phyloP scores from a whole-genome alignment of 345 rosid genomes.

The Eucalyptus sp. region DNA sequence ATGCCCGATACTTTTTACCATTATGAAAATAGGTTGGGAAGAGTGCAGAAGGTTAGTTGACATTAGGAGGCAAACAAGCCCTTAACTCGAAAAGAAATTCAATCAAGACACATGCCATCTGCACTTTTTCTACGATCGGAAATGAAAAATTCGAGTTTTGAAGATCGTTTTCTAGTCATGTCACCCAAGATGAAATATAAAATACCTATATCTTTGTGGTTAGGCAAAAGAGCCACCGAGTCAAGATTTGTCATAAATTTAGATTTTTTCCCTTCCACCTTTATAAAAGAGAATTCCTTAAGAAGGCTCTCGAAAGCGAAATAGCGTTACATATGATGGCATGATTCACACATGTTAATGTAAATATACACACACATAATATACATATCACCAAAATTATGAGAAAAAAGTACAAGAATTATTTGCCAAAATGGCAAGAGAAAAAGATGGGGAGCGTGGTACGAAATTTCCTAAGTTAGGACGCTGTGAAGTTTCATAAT shows the following conservation, averaged over 20 bases:
- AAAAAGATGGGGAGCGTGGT: background rate
- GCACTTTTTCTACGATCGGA: background rate
- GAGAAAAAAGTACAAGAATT: background rate
- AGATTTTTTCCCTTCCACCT: background rate
- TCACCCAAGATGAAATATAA: background rate
- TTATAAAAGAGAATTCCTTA: too few species aligned
- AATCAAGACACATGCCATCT: background rate
- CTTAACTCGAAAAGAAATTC: background rate
- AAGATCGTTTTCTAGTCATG: background rate
- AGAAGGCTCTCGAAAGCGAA: background rate
- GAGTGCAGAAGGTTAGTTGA: background rate
- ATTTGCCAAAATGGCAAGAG: background rate
- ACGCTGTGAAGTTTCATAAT: too few species aligned
- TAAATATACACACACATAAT: background rate
- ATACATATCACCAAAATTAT: background rate
- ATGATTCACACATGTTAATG: background rate
- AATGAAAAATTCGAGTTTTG: background rate
- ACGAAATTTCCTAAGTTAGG: too few species aligned
- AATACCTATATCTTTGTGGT: background rate
- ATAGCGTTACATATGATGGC: background rate
- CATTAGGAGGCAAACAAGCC: background rate
- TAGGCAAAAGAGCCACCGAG: background rate
- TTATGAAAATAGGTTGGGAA: background rate
- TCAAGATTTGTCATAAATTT: background rate
- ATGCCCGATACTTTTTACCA: background rate